Evolutionary conservation across 148 eudicot genomes (phyloP), one percentile per base, ranked within the genome.

Genomic region (Rhododendron ovatum): DNA sequence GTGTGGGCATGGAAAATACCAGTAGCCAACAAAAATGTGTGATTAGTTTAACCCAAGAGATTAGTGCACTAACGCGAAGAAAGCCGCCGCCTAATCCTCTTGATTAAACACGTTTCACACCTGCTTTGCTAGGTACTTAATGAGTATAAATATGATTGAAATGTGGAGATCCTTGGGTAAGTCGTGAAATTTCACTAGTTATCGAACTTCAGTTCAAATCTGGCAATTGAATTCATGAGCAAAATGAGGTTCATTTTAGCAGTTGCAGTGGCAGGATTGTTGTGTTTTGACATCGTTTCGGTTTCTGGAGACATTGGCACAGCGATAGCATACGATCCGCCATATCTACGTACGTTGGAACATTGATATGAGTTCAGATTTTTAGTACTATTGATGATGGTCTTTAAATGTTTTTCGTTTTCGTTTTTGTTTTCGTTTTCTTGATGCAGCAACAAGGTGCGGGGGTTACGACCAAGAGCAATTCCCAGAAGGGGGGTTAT

Each of bases 291-390:
- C 20, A 14, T 53, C 28, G 20, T 18, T 81, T 10, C 8, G 35
- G 85, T 86, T 59, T 33, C 18, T 55, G 88, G 85, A 17, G 88
- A 86, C 71, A 75, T 86, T 73, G 88, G 88, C 59, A 86, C 88
- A 10, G 84, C 88, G 1, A 39, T 69, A 41, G 28, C 88, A 15
- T 86, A 86, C 9, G 22, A 82, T 53, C 88, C 85, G 0, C 88
- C 88, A 55, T 86, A 86, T 39, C 69, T 86, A 18, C 88, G 88
- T 86, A 81, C 22, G 87, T 50, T 75, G 11, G 5, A 1, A 35
- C 2, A 35, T 67, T 67, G 12, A 67, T 26, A 26, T 26, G 2
- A 24, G 71, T 63, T 24, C 28, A 24, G n/a, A 24, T 24, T 0
- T 61, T 24, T 67, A 47, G 50, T 9, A 47, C 10, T 9, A 47